Evolutionary conservation across 345 rosid genomes (phyloP), one percentile per base, ranked within the genome.

Genomic region (Populus pruinosa): DNA sequence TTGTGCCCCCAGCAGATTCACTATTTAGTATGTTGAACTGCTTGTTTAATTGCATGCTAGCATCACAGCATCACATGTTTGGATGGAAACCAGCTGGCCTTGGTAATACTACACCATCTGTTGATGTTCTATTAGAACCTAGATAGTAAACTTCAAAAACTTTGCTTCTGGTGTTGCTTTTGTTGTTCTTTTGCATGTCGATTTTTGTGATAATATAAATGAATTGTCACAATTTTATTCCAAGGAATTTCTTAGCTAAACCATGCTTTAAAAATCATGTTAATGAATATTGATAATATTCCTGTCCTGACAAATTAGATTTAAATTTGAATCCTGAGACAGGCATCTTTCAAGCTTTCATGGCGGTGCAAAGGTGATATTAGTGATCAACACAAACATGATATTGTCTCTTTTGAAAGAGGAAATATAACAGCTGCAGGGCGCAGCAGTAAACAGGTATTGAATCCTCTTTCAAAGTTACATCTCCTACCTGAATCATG

Each of bases 281-380:
- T 66, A n/a, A 31, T 53, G 73, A 73, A 70, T 65, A 38, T 23
- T 17, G 53, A 81, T 25, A 3, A 17, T 41, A 43, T 68, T 49
- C 70, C 44, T 67, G 56, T 38, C n/a, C 23, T 27, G 67, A 70
- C 13, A 62, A 69, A 68, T 81, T 70, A 47, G 59, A 61, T 31
- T 49, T 35, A 69, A 77, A 67, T 71, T 78, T 72, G 27, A 85
- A 71, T 81, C 70, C 33, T 80, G 85, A 16, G 56, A 77, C 88
- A 96, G 99, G 99, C 99, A 80, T 90, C 98, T 29, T 96, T 96
- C 82, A 96, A 96, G 77, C 99, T 96, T 72, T 87, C 97, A 71
- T 96, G 99, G 99, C 83, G 94, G 56, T 92, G 94, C 87, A 92
- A 91, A 75, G 97, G 97, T 49, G 92, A 91, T 47, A 78, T 79